These are phyloP conservation scores for Sordariomycetes sp. DNA, from an alignment of 2,329 filamentous ascomycete species.

Conservation along the genomic window DNA sequence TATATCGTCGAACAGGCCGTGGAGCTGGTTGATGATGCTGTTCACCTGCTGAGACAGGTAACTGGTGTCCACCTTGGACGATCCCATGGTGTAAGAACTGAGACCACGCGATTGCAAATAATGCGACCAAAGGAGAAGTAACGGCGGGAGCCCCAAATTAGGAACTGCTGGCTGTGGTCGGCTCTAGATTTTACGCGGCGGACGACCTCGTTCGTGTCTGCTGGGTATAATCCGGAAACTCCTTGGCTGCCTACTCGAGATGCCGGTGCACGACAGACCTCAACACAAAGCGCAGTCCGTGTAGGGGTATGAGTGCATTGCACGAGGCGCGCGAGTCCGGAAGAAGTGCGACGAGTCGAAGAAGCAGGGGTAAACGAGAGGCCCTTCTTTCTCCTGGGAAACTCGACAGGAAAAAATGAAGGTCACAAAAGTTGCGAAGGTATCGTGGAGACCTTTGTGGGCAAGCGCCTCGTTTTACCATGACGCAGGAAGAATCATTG, in stretches of 20 bases:
- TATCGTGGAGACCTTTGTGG: not conserved
- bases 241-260: conserved; percentile 2
- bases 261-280: not conserved
- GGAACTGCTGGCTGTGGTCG: not conserved
- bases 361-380: not conserved
- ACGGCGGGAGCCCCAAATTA: not conserved
- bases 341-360: not conserved
- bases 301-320: conserved; percentile 3
- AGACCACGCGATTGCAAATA: not conserved
- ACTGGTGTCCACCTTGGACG: conserved; percentile 63
- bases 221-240: not conserved
- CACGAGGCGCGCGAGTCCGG: not conserved
- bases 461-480: not conserved
- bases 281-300: conserved; percentile 3
- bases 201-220: not conserved
- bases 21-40: conserved; percentile 82
- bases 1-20: conserved; percentile 94
- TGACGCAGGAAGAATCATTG: not conserved
- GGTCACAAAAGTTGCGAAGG: not conserved
- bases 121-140: not conserved
- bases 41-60: conserved; percentile 93
- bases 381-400: not conserved
- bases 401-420: not conserved
- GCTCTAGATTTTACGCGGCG: not conserved
- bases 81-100: not conserved